phyloP scores from a whole-genome alignment of 345 rosid genomes.

The Linum tenue region DNA sequence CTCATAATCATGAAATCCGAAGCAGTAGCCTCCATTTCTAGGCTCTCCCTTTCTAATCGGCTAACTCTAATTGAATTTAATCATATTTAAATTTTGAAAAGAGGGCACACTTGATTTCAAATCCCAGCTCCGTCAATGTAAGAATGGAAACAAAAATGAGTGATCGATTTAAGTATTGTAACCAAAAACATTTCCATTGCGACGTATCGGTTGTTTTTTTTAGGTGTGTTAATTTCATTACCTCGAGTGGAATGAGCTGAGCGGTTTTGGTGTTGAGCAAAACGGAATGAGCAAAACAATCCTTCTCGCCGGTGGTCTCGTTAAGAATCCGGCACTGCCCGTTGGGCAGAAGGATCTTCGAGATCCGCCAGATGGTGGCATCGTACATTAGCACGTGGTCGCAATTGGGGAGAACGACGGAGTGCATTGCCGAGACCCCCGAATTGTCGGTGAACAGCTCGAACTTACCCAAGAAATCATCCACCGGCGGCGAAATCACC shows the following conservation, averaged over 20 bases:
- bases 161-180: too few species aligned
- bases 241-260: background rate
- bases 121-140: too few species aligned
- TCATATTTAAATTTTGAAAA: too few species aligned
- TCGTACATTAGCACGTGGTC: background rate
- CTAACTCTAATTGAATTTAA: too few species aligned
- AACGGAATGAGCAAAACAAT: background rate
- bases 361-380: background rate
- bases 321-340: background rate
- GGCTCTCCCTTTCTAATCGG: too few species aligned
- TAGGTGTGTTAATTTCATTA: too few species aligned
- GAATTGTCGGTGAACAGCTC: background rate
- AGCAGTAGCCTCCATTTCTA: too few species aligned
- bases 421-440: background rate
- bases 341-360: background rate
- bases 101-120: too few species aligned
- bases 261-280: background rate
- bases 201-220: too few species aligned
- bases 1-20: too few species aligned
- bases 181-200: too few species aligned
- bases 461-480: background rate
- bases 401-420: background rate
- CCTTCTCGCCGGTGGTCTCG: background rate
- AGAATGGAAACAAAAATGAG: background rate
- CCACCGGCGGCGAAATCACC: background rate